Evolutionary conservation across 495 filamentous ascomycete genomes (phyloP), one percentile per base, ranked within the genome.

Genomic region (Neurospora sp.): DNA sequence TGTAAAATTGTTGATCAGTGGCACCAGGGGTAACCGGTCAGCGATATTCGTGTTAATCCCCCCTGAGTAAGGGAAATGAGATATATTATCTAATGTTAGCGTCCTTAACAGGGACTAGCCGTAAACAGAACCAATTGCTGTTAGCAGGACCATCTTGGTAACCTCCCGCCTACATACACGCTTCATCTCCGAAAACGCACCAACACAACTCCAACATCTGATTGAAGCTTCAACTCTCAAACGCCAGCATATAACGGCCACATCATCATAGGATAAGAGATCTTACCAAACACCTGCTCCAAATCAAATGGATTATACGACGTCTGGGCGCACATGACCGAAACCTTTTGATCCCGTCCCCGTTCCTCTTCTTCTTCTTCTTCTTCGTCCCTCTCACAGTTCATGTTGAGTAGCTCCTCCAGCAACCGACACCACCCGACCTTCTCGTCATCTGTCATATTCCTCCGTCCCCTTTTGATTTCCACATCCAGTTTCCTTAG

Each of bases 401-500:
- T 31, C 1, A 5, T 31, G 53, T 68, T 70, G 10, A 73, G 44
- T 61, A 31, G 10, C 14, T 22, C 40, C 20, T 39, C 39, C 42
- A 73, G 18, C 14, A 18, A 37, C 71, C 39, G 70, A 61, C 69
- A 73, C 71, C 73, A 76, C 22, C 35, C 31, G 7, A 72, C 12
- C 70, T 65, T 59, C 68, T 68, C 39, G 10, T 70, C 68, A 27
- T 70, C 71, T 35, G 48, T 59, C 73, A 27, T 37, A 18, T 35
- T 38, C 14, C 11, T 22, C 48, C 27, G 39, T 31, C 59, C 31
- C 39, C 44, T 69, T n/a, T 38, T 68, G 1, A 74, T 53, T 69
- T 74, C 72, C 37, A 71, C 73, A n/a, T 78, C 77, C 38, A 74
- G 53, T 35, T 70, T 44, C n/a, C 74, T 73, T 18, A 77, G 61